A percentile compares a stretch with the other conserved stretches of the same genome.
Evolutionary conservation across 768 basidiomycete genomes (phyloP).

Genomic region (Kwoniella sp.): DNA sequence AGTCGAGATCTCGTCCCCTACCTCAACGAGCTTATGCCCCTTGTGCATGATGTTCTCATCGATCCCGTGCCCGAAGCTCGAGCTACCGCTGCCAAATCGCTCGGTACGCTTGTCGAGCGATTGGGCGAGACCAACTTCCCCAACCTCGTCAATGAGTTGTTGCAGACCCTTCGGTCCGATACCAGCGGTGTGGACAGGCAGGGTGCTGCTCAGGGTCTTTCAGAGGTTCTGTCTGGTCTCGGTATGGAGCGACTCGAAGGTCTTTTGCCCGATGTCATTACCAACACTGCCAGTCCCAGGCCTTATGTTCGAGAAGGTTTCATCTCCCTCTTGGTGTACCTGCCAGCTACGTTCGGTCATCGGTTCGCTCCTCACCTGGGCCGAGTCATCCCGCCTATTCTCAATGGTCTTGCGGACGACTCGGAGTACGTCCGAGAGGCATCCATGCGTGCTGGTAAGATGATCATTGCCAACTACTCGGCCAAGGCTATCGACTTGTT

Average conservation of each 20-base stretch:
- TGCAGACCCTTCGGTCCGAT: conserved; percentile 84
- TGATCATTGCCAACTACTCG: conserved; percentile 95
- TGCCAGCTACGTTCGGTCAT: conserved; percentile 92
- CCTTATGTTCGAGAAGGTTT: conserved; percentile 94
- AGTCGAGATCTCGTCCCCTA: conserved; percentile 83
- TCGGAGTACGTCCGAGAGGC: conserved; percentile 93
- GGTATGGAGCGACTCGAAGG: conserved; percentile 96
- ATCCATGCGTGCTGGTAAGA: conserved; percentile 96
- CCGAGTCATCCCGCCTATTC: conserved; percentile 87
- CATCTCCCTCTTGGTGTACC: conserved; percentile 92
- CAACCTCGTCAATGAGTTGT: conserved; percentile 81
- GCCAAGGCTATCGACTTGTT: conserved; percentile 85
- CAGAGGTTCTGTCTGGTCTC: conserved; percentile 87
- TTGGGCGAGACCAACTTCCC: conserved; percentile 93
- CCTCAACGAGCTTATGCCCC: conserved; percentile 76
- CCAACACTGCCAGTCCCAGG: conserved; percentile 80
- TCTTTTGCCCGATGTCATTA: conserved; percentile 86
- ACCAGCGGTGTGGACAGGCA: conserved; percentile 94
- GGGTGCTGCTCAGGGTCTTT: conserved; percentile 94
- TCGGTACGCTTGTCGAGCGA: conserved; percentile 94
- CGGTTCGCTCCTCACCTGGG: conserved; percentile 94
- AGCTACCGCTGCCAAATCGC: conserved; percentile 91
- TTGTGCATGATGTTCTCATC: conserved; percentile 85
- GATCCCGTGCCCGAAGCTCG: conserved; percentile 98
- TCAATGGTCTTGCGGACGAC: conserved; percentile 81